Conservation (phyloP, 345 rosid species). For the Eucalyptus marginata region DNA sequence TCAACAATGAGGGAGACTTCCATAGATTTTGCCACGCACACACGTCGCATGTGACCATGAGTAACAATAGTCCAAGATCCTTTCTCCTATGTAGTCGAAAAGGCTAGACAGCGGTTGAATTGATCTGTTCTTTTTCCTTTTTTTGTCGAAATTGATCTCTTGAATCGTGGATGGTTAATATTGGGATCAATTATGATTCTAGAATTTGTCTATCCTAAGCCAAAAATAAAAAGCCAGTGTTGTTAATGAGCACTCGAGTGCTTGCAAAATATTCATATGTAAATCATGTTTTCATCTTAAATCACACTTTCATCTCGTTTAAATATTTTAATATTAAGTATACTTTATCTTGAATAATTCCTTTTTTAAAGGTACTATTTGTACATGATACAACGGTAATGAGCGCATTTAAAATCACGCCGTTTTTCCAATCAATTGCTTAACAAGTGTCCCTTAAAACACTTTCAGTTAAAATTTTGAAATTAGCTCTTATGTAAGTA, state of each 20-base stretch:
- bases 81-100: background rate
- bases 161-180: background rate
- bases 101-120: background rate
- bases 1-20: background rate
- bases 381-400: background rate
- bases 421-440: background rate
- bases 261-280: accelerated
- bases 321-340: too few species aligned
- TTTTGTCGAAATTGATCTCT: too few species aligned
- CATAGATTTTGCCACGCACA: background rate
- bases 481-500: too few species aligned
- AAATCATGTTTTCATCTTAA: background rate
- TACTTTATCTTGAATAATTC: too few species aligned
- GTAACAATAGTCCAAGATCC: background rate
- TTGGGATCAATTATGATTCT: background rate
- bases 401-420: background rate
- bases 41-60: background rate
- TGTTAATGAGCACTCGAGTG: background rate
- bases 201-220: background rate
- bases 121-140: too few species aligned
- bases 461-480: too few species aligned
- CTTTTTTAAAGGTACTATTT: background rate
- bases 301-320: accelerated
- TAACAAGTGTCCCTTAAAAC: background rate
- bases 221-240: background rate